Evolutionary conservation across 176 grass and related monocot species (phyloP).

Genomic region (Triticum urartu): DNA sequence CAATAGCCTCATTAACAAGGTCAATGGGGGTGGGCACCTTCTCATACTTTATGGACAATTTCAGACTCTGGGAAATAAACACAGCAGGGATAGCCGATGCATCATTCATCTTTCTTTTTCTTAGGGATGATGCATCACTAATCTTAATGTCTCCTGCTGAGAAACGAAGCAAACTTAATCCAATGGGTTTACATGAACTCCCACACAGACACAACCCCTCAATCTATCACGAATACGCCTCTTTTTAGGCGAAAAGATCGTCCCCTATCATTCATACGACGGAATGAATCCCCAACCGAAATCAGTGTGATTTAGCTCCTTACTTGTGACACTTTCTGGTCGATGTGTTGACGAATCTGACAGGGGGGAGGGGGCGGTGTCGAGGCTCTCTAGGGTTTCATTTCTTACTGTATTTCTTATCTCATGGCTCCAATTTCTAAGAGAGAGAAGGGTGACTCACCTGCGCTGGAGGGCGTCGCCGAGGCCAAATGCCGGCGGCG

Average conservation of each 20-base stretch:
- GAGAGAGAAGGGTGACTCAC: neutral
- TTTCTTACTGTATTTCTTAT: neutral
- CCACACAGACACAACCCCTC: no score
- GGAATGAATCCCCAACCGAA: no score
- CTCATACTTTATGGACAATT: neutral
- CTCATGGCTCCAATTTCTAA: neutral
- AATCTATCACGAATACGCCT: neutral
- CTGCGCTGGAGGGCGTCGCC: neutral
- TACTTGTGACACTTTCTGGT: no score
- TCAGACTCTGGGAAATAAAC: neutral
- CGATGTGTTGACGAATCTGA: no score
- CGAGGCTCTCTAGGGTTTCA: neutral
- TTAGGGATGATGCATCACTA: neutral
- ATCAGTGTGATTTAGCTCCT: no score
- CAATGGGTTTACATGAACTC: neutral
- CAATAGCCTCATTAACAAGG: neutral
- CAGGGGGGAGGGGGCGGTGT: no score
- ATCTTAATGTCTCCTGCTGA: neutral
- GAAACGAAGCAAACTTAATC: neutral
- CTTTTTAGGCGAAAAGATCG: no score
- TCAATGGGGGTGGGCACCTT: neutral
- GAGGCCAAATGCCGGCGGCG: neutral
- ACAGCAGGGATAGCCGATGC: neutral
- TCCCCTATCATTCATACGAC: no score
- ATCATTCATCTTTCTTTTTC: neutral